Base-by-base conservation (phyloP, 768 basidiomycete genomes). In the Auriscalpium orientale region DNA sequence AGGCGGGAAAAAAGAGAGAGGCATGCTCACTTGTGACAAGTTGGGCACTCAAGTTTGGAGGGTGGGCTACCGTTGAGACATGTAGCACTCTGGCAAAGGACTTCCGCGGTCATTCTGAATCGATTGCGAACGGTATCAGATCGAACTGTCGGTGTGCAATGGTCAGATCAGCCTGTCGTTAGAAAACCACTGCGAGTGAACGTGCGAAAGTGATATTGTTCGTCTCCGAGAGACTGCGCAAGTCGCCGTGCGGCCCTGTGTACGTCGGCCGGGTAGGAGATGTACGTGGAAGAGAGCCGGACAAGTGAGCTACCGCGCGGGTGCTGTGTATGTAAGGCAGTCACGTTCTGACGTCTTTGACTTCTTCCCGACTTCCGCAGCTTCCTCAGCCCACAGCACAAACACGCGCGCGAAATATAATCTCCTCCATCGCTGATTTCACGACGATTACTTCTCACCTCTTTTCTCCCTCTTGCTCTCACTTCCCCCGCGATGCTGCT, bases 41-140 rank as follows among this genome's bases (percentile, higher is more conserved):
- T 91, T 0, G 95, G 95, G 64, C 95, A 98, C 71, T 97, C 94
- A 13, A 98, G 76, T 22, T 81, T 78, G 20, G 92, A 92, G 4
- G 86, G 83, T 2, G 92, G 92, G 62, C 91, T 87, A 38, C 89
- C 90, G 57, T 91, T 89, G 20, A 80, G 79, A 68, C 89, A 91
- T 37, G 70, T 71, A 7, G 78, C 68, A 69, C 84, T 89, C 67
- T 91, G 88, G 70, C 89, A 91, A 53, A 70, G 57, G 47, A 82
- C 67, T 15, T 68, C 68, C n/a, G 66, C 63, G 13, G 74, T 28
- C 28, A 28, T 28, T 5, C 28, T 28, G 28, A 7, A 28, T 28
- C 28, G 28, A 28, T 28, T 28, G 28, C n/a, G n/a, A n/a, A 28
- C 28, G 28, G 28, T 28, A 28, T 28, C 28, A 28, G 28, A 28